Percentiles rank a stretch among this genome's conserved stretches.
Evolutionary conservation across 1,139 yeast genomes (phyloP).

Genomic region (Hemisphaericaspora subhashii): DNA sequence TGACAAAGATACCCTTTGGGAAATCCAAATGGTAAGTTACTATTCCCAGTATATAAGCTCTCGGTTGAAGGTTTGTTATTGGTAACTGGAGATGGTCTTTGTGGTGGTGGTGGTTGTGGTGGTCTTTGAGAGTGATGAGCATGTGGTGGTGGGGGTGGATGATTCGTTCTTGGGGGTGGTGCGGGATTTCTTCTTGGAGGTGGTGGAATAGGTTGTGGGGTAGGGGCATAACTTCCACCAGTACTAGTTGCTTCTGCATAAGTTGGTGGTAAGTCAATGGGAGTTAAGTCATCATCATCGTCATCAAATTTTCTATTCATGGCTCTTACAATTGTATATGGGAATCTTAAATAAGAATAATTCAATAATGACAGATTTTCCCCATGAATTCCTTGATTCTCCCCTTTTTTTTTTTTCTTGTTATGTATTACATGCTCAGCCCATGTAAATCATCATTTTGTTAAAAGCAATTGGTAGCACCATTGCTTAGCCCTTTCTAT

Average conservation of each 20-base stretch:
- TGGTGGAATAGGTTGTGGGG: constrained; percentile 7
- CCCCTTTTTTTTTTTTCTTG: too few relatives aligned
- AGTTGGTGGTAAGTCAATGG: constrained; percentile 18
- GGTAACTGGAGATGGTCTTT: constrained; percentile 10
- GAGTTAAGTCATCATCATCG: constrained; percentile 8
- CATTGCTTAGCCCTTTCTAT: too few relatives aligned
- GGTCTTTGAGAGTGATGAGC: constrained; percentile 3
- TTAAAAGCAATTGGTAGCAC: too few relatives aligned
- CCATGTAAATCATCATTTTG: too few relatives aligned
- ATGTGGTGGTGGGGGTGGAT: constrained; percentile 7
- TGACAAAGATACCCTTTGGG: constrained; percentile 38
- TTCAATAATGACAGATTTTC: too few relatives aligned
- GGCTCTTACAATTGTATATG: too few relatives aligned
- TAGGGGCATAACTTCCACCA: background rate
- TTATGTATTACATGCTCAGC: too few relatives aligned
- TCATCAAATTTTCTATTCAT: background rate
- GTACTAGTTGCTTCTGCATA: constrained; percentile 16
- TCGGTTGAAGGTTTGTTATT: constrained; percentile 12
- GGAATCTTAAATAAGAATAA: too few relatives aligned
- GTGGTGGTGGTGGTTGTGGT: constrained; percentile 11
- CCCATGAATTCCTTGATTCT: too few relatives aligned
- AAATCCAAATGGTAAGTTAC: constrained; percentile 55
- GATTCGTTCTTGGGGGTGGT: too few relatives aligned
- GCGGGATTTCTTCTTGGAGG: constrained; percentile 5
- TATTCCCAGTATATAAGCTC: constrained; percentile 31